Base-by-base conservation (phyloP, 2,329 filamentous ascomycete genomes). In the Penicillium sp. region DNA sequence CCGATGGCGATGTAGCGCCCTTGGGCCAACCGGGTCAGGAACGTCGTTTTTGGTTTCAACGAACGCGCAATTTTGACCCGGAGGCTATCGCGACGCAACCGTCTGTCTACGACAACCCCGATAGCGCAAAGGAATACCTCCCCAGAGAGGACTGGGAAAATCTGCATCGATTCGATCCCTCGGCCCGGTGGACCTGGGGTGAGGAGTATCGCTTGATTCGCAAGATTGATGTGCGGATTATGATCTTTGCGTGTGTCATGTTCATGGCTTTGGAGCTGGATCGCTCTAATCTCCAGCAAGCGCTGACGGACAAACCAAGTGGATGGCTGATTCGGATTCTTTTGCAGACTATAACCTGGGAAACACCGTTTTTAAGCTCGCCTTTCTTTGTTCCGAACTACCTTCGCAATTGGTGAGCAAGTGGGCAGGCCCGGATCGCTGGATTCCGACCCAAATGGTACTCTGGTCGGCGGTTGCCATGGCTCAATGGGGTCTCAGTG, bases 231-330 rank as follows among this genome's bases (percentile, higher is more conserved):
- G 30, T 56, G 9, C 51, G 54, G 8, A 57, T 58, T 6, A 56
- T 55, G 36, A 18, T 53, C 7, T 41, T 47, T 35, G 27, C 49
- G n/a, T 78, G 74, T 42, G 50, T 78, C 31, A 78, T 79, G 75
- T 80, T 81, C 57, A 77, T 80, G 36, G 77, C 74, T 0, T 62
- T 81, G 4, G 75, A 81, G 53, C 63, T 81, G 2, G 78, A 81
- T 56, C 68, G 79, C 19, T 75, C 76, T 17, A 83, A 82, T 48
- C 65, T 82, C 10, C 41, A 34, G 34, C 79, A 79, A 48, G 79
- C 78, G 3, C 58, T 80, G 26, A 75, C 75, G 1, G 78, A 82
- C 51, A n/a, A n/a, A n/a, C n/a, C n/a, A n/a, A 23, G 21, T 7
- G 21, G 21, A 23, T 23, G 7, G 21, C 21, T 23, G 7, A 7